Evolutionary conservation across 1,139 yeast species (phyloP), one percentile per base, ranked within the genome.

Genomic region (Blastobotrys buckinghamii): DNA sequence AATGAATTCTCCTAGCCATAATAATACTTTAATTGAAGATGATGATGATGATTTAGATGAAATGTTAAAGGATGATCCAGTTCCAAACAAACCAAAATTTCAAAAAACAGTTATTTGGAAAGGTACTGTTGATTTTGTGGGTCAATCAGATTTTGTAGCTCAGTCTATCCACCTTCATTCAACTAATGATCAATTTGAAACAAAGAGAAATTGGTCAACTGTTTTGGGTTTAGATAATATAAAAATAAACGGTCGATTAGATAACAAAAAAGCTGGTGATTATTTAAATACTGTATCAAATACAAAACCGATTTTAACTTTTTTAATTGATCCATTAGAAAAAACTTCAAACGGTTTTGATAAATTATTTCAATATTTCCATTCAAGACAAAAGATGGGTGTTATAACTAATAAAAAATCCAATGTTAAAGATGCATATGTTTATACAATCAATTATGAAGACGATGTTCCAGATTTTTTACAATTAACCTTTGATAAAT

Each of bases 351-450:
- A 44, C 47, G 33, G 37, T 34, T 81, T 72, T 59, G 66, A 71
- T 38, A 76, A 73, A 52, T 65, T 85, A 39, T 79, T 71, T 62
- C 71, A 75, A 29, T 82, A 82, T 61, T 76, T 82, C 55, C 59
- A 67, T 37, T 59, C 68, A 3, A 70, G 77, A 42, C 62, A 65
- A 41, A 80, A 81, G 59, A 79, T 74, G 45, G 94, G 90, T 0
- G 92, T 84, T 17, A 68, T 84, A 42, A 72, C 77, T 34, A 73
- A 71, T 19, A 50, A 70, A 64, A 53, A 78, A 53, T 49, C 53
- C 76, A 1, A 55, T 63, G 81, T 82, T 32, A 84, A 83, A 59
- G 94, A 84, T 61, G 74, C 82, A 1, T 85, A 84, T 63, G 55
- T 85, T 42, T 63, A 83, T 32, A 74, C 86, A 1, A 55, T 79